Base-by-base conservation (phyloP, 2,329 filamentous ascomycete species). In the Dothidotthia symphoricarpi region DNA sequence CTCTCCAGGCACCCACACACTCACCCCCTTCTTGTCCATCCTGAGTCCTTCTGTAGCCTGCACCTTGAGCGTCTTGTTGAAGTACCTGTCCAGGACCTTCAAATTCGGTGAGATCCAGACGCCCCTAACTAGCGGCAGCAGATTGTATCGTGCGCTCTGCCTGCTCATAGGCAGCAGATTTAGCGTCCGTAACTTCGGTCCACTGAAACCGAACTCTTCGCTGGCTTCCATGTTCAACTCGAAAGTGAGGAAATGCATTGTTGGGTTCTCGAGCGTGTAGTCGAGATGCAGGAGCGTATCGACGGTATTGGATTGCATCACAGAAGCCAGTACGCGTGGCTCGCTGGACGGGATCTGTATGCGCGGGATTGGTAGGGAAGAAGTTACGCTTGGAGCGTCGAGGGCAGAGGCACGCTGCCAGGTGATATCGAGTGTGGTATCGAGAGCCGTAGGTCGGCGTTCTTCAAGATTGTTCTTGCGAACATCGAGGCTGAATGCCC, bases 181-280 rank as follows among this genome's bases (percentile, higher is more conserved):
- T 35, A 96, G 55, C 1, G 84, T 85, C 10, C 81, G 83, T 49
- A 85, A 77, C 70, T 97, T 97, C 2, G 87, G 75, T 0, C 93
- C 93, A 6, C 87, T 89, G 66, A 98, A 97, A 0, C 89, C 91
- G 67, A 97, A 97, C 36, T 88, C 80, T 49, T 95, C 88, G 61
- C 82, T 91, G 3, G 89, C 86, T 53, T 98, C 91, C 89, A 98
- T 95, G 16, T 76, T 82, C 32, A 97, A 68, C 19, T 87, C 89
- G 68, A 98, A 98, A 0, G 90, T 95, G 33, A 98, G 78, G 68
- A 95, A 94, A 65, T 98, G 93, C 63, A 83, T 85, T 0, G 91
- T 96, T 0, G 90, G 86, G 63, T 98, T 98, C 69, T 98, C 93
- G 39, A 98, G 81, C 3, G 82, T 88, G 61, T 85, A 85, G 43